These are phyloP conservation scores for Zymoseptoria pseudotritici DNA, from an alignment of 2,329 filamentous ascomycete species.

Conservation along the genomic window DNA sequence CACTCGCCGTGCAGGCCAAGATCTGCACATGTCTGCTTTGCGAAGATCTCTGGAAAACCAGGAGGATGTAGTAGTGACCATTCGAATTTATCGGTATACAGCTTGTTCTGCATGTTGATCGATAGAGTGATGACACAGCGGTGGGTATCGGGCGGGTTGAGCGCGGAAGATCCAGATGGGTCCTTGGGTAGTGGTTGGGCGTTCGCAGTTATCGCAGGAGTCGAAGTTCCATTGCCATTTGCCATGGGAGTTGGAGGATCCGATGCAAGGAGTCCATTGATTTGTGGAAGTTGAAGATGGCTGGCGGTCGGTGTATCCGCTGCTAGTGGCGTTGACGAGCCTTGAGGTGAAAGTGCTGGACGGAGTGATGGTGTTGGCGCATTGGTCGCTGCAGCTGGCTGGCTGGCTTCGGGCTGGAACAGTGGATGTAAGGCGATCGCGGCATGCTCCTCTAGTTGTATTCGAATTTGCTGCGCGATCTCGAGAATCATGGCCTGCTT, in stretches of 20 bases:
- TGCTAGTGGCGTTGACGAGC: slow-evolving; percentile 38
- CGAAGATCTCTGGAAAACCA: slow-evolving; percentile 86
- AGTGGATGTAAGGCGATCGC: slow-evolving; percentile 88
- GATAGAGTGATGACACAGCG: slow-evolving; percentile 85
- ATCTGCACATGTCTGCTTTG: slow-evolving; percentile 86
- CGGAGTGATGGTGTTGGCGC: slow-evolving; percentile 28
- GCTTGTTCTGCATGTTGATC: slow-evolving; percentile 81
- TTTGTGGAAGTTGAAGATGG: slow-evolving; percentile 38
- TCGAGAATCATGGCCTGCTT: slow-evolving; percentile 60
- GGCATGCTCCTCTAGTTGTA: slow-evolving; percentile 92
- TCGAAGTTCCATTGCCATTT: slow-evolving; percentile 38
- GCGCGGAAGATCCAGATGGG: slow-evolving; percentile 44
- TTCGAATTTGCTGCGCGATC: slow-evolving; percentile 89
- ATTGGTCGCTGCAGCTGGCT: slow-evolving; percentile 22
- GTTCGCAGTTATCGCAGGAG: slow-evolving; percentile 56
- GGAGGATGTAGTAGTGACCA: slow-evolving; percentile 92
- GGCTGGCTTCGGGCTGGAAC: slow-evolving; percentile 56
- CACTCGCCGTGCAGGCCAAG: slow-evolving; percentile 85
- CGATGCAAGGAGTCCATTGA: slow-evolving; percentile 40
- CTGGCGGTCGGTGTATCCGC: slow-evolving; percentile 22
- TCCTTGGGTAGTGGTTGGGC: slow-evolving; percentile 51
- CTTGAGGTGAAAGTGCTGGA: slow-evolving; percentile 43
- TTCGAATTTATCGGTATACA: slow-evolving; percentile 96
- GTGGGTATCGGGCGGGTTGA: slow-evolving; percentile 90
- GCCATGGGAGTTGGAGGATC: slow-evolving; percentile 40